Evolutionary conservation across 2,329 filamentous ascomycete genomes (phyloP).

Genomic region (Xylaria sp.): DNA sequence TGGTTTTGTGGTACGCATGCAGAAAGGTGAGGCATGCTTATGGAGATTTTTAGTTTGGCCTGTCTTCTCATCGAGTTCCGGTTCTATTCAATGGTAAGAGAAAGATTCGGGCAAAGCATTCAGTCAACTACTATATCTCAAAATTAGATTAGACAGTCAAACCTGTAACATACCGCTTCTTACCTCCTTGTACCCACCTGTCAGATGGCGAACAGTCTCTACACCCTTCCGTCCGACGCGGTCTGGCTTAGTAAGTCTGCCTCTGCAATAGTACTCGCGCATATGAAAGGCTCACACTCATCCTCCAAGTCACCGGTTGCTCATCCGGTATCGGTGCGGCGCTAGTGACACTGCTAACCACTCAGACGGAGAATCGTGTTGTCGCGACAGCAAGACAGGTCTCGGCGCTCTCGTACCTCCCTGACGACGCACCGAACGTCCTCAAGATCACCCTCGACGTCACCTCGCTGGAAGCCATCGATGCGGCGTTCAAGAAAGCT

Average conservation of each 20-base stretch:
- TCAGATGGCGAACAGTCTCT: conserved; percentile 27
- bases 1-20: too few relatives aligned
- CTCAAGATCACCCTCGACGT: conserved; percentile 61
- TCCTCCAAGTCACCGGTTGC: conserved; percentile 46
- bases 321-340: conserved; percentile 47
- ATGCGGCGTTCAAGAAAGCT: conserved; percentile 49
- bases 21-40: background rate
- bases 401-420: conserved; percentile 54
- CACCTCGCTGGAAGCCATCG: conserved; percentile 52
- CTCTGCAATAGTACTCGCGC: too few relatives aligned
- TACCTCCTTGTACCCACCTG: background rate
- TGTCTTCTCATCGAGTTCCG: background rate
- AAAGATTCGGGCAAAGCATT: background rate
- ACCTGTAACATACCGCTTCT: background rate
- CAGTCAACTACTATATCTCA: background rate
- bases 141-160: background rate
- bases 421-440: conserved; percentile 50
- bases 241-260: conserved; percentile 44
- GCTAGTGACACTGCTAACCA: conserved; percentile 41
- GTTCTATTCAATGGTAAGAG: background rate
- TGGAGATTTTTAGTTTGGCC: background rate
- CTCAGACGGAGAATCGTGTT: conserved; percentile 38
- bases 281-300: background rate
- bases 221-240: conserved; percentile 41
- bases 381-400: conserved; percentile 53